Base-by-base conservation (phyloP, 140 eudicot genomes). In the Cichorium intybus region DNA sequence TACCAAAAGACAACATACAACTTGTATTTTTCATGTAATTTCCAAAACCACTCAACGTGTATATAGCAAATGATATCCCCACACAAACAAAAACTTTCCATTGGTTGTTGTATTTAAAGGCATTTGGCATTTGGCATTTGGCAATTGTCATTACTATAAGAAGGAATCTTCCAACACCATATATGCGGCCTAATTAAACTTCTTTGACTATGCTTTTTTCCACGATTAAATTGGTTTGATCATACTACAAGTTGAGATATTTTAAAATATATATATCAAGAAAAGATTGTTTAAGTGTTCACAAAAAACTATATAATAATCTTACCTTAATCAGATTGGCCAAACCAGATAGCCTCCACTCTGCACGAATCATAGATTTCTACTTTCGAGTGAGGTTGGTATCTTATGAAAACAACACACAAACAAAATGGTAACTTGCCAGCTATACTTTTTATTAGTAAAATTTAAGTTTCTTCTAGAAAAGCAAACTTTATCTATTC, bases 351-450 rank as follows among this genome's bases (percentile, higher is more conserved):
- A 58, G 63, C 60, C 67, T 74, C 79, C 79, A 57, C 74, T 56
- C 24, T 62, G 41, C 49, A 65, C 52, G 37, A 65, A 74, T 74
- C 59, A 62, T 9, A 74, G 56, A 57, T 48, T 48, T n/a, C n/a
- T n/a, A n/a, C n/a, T n/a, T n/a, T 74, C 43, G 61, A 57, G 74
- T 47, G 68, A 75, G 75, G 69, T 75, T 67, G 70, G 70, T 63
- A 67, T 66, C 64, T 21, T 50, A 39, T 39, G 70, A 60, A 34
- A 66, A 66, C 46, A 67, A 58, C 69, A 18, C 29, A 63, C 10
- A 50, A 43, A 62, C 21, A 62, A 63, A 39, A 63, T 45, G 47
- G 66, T 71, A 72, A 41, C 47, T 72, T 72, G 71, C 77, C 77
- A 72, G 54, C 55, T 41, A 26, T 16, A 62, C 41, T 9, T 72